Evolutionary conservation across 2,329 filamentous ascomycete species (phyloP).

Genomic region (Rosellinia necatrix): DNA sequence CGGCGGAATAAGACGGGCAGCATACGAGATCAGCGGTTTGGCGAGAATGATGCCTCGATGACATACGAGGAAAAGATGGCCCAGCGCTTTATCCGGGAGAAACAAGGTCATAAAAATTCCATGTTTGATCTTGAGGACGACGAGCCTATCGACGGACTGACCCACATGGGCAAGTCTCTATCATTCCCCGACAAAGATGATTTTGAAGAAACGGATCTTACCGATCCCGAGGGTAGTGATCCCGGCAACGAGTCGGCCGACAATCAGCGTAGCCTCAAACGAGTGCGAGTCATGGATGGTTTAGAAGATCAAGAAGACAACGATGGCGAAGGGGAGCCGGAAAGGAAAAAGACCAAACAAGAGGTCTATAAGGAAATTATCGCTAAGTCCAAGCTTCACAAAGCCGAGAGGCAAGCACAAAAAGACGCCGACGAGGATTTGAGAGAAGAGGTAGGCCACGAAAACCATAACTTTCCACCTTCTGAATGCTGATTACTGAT

Average conservation of each 20-base stretch:
- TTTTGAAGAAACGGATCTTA: conserved; percentile 76
- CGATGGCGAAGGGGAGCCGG: conserved; percentile 73
- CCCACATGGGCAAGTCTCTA: conserved; percentile 80
- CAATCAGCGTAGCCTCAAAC: conserved; percentile 60
- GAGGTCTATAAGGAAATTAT: conserved; percentile 99
- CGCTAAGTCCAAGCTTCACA: conserved; percentile 93
- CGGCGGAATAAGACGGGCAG: conserved; percentile 88
- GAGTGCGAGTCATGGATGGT: conserved; percentile 54
- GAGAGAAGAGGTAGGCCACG: conserved; percentile 27
- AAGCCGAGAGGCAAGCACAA: conserved; percentile 87
- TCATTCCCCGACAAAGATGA: conserved; percentile 62
- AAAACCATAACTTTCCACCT: background rate
- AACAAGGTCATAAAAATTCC: conserved; percentile 75
- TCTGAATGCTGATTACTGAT: conserved; percentile 16
- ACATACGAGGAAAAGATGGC: conserved; percentile 90
- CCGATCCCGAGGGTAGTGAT: conserved; percentile 57
- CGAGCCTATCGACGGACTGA: conserved; percentile 67
- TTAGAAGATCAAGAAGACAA: conserved; percentile 56
- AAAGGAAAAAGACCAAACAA: conserved; percentile 90
- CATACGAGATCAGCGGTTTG: conserved; percentile 89
- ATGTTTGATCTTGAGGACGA: conserved; percentile 92
- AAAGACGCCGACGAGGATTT: conserved; percentile 95
- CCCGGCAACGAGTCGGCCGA: conserved; percentile 62
- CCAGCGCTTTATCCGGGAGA: conserved; percentile 87
- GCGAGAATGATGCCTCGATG: conserved; percentile 94